Percentiles rank a stretch among this genome's conserved stretches.
These are phyloP conservation scores for Pittosporum tobira DNA, from an alignment of 129 eudicot species.

Conservation along the genomic window DNA sequence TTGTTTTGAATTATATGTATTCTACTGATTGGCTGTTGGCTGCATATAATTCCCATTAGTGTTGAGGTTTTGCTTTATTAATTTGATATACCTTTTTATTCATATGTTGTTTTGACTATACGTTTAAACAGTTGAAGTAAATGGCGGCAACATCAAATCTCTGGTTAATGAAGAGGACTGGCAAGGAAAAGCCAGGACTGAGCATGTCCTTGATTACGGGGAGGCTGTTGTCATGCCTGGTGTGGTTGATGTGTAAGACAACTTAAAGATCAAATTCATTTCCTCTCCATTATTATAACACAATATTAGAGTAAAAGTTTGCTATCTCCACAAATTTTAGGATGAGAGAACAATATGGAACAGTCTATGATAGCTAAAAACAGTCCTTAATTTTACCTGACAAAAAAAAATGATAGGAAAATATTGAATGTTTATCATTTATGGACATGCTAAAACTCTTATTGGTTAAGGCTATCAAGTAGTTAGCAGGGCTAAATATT, in stretches of 20 bases:
- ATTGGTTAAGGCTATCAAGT: background rate
- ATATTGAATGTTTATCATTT: background rate
- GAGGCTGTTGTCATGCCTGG: conserved; percentile 99
- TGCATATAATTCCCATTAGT: background rate
- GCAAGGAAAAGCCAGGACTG: conserved; percentile 36
- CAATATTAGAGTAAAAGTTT: background rate
- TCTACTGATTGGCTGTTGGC: background rate
- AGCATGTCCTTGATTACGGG: conserved; percentile 65
- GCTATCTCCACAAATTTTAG: background rate
- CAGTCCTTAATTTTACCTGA: background rate
- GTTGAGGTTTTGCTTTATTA: background rate
- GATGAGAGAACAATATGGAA: background rate
- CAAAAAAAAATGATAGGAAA: background rate
- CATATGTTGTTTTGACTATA: conserved; percentile 7
- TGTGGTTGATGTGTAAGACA: conserved; percentile 85
- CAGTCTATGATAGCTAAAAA: background rate
- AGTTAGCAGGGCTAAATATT: background rate
- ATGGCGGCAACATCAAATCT: conserved; percentile 62
- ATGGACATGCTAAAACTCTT: background rate
- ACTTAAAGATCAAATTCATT: conserved; percentile 3
- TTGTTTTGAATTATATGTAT: background rate
- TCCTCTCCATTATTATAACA: background rate
- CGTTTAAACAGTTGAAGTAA: conserved; percentile 74
- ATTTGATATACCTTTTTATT: background rate
- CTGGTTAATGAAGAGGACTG: conserved; percentile 60